Evolutionary conservation across 2,329 filamentous ascomycete species (phyloP), one percentile per base, ranked within the genome.

Genomic region (Fusarium sp.): DNA sequence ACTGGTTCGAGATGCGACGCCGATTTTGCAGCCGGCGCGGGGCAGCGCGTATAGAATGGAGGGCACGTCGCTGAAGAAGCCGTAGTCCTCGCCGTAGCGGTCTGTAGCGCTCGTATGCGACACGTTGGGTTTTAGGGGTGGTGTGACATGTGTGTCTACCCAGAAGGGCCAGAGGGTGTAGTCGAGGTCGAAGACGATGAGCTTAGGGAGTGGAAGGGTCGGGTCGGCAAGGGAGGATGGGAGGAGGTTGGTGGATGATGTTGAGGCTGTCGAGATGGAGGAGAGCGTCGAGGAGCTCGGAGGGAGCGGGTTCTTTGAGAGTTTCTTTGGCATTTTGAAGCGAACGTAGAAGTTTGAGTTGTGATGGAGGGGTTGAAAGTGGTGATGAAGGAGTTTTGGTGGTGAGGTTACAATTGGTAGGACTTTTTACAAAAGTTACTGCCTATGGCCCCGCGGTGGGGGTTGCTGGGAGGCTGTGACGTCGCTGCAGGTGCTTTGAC

Each of bases 131-230:
- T 86, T 86, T 19, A 97, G 81, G 0, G 94, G 94, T 8, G 89
- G 87, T 24, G 89, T 88, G 73, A 96, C 92, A 80, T 98, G 94
- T 5, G 94, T 97, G 83, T 98, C 96, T 2, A 97, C 91, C 95
- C 95, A 98, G 82, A 98, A 98, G 6, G 94, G 94, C 96, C 95
- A 98, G n/a, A 98, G 86, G 0, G 96, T 98, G 85, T 98, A 98
- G 85, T 98, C 95, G 67, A 98, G 89, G 79, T 98, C 96, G 82
- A 98, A 98, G 68, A 96, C 92, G 73, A 98, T 87, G 71, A 97
- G 86, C 65, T 91, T 89, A 0, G 94, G 94, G 2, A 97, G 87
- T 0, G 94, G 92, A 0, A 89, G 87, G 15, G 72, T 53, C 42
- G 88, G 80, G 78, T 88, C 84, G 70, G 77, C 75, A 38, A 88